Base-by-base conservation (phyloP, 2,329 filamentous ascomycete genomes). In the Zasmidium cellare region DNA sequence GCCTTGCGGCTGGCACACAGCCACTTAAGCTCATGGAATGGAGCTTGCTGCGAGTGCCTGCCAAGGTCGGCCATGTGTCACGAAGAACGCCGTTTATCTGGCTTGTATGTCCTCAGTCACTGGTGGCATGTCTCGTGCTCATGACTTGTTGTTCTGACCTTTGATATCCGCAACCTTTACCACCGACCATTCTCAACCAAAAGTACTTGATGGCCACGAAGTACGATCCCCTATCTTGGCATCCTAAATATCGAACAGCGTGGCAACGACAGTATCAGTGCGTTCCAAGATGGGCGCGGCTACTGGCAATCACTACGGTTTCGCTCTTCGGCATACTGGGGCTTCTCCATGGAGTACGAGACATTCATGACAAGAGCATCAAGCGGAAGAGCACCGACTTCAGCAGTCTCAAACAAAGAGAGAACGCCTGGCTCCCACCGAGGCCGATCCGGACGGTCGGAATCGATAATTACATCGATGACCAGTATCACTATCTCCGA, bases 371-470 rank as follows among this genome's bases (percentile, higher is more conserved):
- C 46, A 58, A 65, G 28, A 31, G 31, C 5, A 24, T 63, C 28
- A 62, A 65, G 48, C 53, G 38, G 7, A 47, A 46, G 20, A 41
- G 60, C 2, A 65, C 62, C 1, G 53, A 61, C 50, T 65, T 63
- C 45, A 41, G 52, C 11, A 23, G 18, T 16, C 51, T 64, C 9
- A 20, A 46, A 12, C 19, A 22, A 9, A 9, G 20, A 3, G 3
- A 12, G 19, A 23, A 23, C 22, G 12, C 24, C 11, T 59, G 35
- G 24, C 44, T 24, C 12, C 55, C 41, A 14, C 9, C 46, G 28
- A 51, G 56, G 19, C 57, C 61, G 3, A 14, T 60, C 14, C 57
- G 63, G 14, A 41, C 48, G 16, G 44, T 25, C 41, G 20, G 50
- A 3, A 54, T 44, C 2, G 19, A 35, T 12, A 6, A 14, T n/a